These are phyloP conservation scores for Laburnicola sp. DNA, from an alignment of 2,329 filamentous ascomycete species.

Conservation along the genomic window DNA sequence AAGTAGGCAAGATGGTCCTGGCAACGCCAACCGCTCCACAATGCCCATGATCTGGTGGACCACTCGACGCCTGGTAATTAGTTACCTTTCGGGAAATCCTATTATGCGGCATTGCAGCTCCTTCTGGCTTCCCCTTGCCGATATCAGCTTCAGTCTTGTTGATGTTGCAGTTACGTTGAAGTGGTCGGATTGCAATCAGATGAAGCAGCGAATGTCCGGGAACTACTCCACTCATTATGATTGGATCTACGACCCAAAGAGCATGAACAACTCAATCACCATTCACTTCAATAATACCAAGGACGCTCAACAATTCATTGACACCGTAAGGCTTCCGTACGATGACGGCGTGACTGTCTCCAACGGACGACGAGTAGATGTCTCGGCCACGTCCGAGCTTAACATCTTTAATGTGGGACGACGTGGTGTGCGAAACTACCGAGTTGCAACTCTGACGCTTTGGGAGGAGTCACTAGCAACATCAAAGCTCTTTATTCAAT, in stretches of 20 bases:
- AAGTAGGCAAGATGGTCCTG: no score
- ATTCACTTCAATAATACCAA: conserved; percentile 11
- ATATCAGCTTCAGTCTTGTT: conserved; percentile 9
- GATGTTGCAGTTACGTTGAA: conserved; percentile 12
- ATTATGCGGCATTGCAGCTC: conserved; percentile 15
- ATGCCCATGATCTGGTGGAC: conserved; percentile 7
- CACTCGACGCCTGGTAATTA: conserved; percentile 19
- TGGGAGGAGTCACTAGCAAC: neutral
- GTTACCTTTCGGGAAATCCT: conserved; percentile 8
- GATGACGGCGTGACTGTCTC: conserved; percentile 12
- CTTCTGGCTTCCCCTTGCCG: conserved; percentile 25
- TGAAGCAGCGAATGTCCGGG: conserved; percentile 2
- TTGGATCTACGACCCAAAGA: conserved; percentile 19
- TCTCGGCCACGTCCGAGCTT: conserved; percentile 9
- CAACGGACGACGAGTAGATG: conserved; percentile 10
- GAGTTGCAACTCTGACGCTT: neutral
- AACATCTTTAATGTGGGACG: conserved; percentile 9
- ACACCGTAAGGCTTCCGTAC: conserved; percentile 14
- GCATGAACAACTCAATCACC: conserved; percentile 17
- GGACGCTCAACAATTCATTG: conserved; percentile 14
- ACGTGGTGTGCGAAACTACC: conserved; percentile 4
- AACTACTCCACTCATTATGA: conserved; percentile 16
- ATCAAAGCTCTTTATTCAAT: conserved; percentile 21
- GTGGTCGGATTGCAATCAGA: conserved; percentile 30
- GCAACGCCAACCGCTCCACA: no score